Evolutionary conservation across 2,329 filamentous ascomycete genomes (phyloP).

Genomic region (Penicillium sp.): DNA sequence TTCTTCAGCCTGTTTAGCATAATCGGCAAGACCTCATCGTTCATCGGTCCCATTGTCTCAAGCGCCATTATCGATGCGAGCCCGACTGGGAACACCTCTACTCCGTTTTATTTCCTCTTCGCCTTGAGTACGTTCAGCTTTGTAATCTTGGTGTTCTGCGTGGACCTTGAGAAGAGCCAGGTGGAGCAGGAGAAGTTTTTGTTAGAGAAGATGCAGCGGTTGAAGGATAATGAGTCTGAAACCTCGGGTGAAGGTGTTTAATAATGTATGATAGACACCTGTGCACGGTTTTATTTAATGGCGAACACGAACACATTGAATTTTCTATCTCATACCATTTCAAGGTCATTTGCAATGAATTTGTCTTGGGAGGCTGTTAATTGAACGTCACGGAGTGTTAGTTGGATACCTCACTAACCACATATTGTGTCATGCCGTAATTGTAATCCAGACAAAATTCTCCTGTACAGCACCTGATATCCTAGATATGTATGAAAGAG

Average conservation of each 20-base stretch:
- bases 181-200: constrained; percentile 60
- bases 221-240: constrained; percentile 9
- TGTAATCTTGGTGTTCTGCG: constrained; percentile 52
- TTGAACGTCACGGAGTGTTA: too few species aligned
- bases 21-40: constrained; percentile 66
- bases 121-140: constrained; percentile 58
- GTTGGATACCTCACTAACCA: too few species aligned
- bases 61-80: constrained; percentile 67
- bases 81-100: constrained; percentile 55
- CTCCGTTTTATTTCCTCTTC: constrained; percentile 67
- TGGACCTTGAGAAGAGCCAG: constrained; percentile 62
- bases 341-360: not conserved
- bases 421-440: too few species aligned
- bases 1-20: constrained; percentile 71
- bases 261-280: not conserved
- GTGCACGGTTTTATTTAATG: not conserved
- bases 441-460: too few species aligned
- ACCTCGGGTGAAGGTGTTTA: constrained; percentile 6
- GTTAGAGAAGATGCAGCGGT: constrained; percentile 29
- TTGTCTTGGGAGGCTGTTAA: too few species aligned
- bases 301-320: not conserved
- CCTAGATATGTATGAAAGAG: too few species aligned
- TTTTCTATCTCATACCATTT: not conserved
- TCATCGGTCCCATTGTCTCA: constrained; percentile 68
- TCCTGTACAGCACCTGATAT: too few species aligned